A percentile compares a stretch with the other conserved stretches of the same genome.
These are phyloP conservation scores for Pythium phragmitis DNA, from an alignment of 352 stramenopile genomes.

Conservation along the genomic window DNA sequence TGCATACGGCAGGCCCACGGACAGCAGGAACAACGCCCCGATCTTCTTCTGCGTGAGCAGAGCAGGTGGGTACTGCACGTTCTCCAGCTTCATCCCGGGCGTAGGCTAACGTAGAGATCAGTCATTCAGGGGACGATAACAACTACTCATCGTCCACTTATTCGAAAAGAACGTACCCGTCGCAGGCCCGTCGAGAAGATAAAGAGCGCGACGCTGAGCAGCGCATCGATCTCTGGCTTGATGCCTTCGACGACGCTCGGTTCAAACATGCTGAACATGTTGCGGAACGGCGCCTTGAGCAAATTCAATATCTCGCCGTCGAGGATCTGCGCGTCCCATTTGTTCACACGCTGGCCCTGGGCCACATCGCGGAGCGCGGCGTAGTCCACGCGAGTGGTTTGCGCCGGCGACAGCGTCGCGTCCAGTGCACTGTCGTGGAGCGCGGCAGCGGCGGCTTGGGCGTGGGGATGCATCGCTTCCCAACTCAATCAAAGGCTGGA, in stretches of 20 bases:
- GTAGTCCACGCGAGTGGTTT: conserved; percentile 40
- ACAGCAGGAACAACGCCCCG: conserved; percentile 61
- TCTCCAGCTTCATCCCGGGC: conserved; percentile 84
- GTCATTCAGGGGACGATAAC: no score
- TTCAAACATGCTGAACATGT: conserved; percentile 81
- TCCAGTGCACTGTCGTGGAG: conserved; percentile 34
- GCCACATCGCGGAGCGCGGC: conserved; percentile 39
- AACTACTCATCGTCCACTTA: no score
- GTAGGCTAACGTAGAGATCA: conserved; percentile 43
- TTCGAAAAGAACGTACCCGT: conserved; percentile 35
- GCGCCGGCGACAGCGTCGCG: background rate
- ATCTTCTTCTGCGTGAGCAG: conserved; percentile 52
- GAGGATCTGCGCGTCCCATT: conserved; percentile 81
- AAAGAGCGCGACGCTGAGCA: conserved; percentile 58
- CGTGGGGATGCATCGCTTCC: conserved; percentile 29
- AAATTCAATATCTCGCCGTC: conserved; percentile 75
- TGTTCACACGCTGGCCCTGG: conserved; percentile 72
- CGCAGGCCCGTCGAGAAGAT: conserved; percentile 60
- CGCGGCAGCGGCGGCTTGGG: conserved; percentile 30
- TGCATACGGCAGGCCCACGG: conserved; percentile 64
- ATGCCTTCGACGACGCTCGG: conserved; percentile 57
- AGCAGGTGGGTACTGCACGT: conserved; percentile 56
- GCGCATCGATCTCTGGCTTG: conserved; percentile 73
- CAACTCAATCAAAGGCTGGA: background rate
- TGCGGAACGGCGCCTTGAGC: conserved; percentile 72